A percentile compares a stretch with the other conserved stretches of the same genome.
phyloP scores from a whole-genome alignment of 2,329 filamentous ascomycete genomes.

The Aspergillus caelatus region DNA sequence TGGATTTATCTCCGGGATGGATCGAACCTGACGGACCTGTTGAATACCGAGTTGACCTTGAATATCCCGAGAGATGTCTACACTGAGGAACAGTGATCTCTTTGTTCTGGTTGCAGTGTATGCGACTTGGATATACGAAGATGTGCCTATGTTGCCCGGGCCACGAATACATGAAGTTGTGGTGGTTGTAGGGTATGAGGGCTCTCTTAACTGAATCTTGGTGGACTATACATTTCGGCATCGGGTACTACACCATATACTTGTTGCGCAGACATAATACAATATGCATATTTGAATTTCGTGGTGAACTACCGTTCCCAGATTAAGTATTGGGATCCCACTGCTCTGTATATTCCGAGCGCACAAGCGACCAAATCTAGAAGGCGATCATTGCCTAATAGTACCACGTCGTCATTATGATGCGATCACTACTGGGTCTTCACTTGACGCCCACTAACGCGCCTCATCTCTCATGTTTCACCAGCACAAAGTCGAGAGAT shows the following conservation, averaged over 20 bases:
- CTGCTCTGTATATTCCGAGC: neutral
- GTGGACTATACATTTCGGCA: constrained; percentile 10
- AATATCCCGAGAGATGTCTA: constrained; percentile 53
- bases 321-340: too few relatives aligned
- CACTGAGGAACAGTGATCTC: constrained; percentile 27
- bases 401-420: neutral
- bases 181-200: constrained; percentile 10
- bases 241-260: constrained; percentile 11
- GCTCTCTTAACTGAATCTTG: neutral
- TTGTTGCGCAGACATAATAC: constrained; percentile 16
- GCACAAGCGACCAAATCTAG: neutral
- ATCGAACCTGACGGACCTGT: constrained; percentile 70
- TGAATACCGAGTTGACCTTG: constrained; percentile 76
- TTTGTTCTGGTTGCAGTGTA: constrained; percentile 1
- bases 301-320: neutral
- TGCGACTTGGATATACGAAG: neutral
- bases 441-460: neutral
- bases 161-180: neutral
- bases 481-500: neutral
- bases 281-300: neutral
- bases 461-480: neutral
- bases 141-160: neutral
- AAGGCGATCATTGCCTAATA: neutral
- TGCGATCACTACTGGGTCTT: neutral
- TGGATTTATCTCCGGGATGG: constrained; percentile 91